Percentiles rank a stretch among this genome's conserved stretches.
Evolutionary conservation across 2,329 filamentous ascomycete species (phyloP).

Genomic region (Blastomyces emzantsi): DNA sequence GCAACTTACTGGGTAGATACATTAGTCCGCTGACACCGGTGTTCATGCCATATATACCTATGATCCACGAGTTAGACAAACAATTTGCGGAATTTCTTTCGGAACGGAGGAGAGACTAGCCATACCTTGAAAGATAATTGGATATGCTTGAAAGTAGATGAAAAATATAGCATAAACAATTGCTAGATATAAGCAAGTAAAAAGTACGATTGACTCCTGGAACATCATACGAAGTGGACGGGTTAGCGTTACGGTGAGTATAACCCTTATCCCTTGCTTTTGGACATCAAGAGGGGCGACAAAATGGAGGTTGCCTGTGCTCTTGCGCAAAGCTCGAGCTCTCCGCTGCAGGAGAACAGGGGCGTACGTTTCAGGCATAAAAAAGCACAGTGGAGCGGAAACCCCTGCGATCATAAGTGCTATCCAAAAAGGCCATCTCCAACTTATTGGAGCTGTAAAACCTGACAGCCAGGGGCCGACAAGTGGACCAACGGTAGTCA

Average conservation of each 20-base stretch:
- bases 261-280: slow-evolving; percentile 13
- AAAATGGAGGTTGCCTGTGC: slow-evolving; percentile 15
- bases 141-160: slow-evolving; percentile 18
- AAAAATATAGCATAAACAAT: slow-evolving; percentile 21
- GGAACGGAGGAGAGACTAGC: not conserved
- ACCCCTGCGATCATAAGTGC: slow-evolving; percentile 55
- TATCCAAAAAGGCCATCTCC: slow-evolving; percentile 49
- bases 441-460: slow-evolving; percentile 35
- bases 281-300: slow-evolving; percentile 17
- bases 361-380: slow-evolving; percentile 56
- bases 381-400: slow-evolving; percentile 49
- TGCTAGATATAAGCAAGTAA: slow-evolving; percentile 21
- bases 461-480: slow-evolving; percentile 40
- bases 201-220: slow-evolving; percentile 21
- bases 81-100: not conserved
- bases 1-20: slow-evolving; percentile 17
- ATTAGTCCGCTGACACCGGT: slow-evolving; percentile 14
- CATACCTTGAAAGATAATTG: slow-evolving; percentile 18
- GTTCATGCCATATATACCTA: slow-evolving; percentile 16
- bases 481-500: slow-evolving; percentile 35
- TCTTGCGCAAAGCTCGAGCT: slow-evolving; percentile 26
- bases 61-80: slow-evolving; percentile 11
- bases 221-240: slow-evolving; percentile 22
- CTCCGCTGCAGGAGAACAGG: slow-evolving; percentile 52
- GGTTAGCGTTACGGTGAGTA: slow-evolving; percentile 18